These are phyloP conservation scores for Tulasnella sp. DNA, from an alignment of 768 basidiomycete species.

Conservation along the genomic window DNA sequence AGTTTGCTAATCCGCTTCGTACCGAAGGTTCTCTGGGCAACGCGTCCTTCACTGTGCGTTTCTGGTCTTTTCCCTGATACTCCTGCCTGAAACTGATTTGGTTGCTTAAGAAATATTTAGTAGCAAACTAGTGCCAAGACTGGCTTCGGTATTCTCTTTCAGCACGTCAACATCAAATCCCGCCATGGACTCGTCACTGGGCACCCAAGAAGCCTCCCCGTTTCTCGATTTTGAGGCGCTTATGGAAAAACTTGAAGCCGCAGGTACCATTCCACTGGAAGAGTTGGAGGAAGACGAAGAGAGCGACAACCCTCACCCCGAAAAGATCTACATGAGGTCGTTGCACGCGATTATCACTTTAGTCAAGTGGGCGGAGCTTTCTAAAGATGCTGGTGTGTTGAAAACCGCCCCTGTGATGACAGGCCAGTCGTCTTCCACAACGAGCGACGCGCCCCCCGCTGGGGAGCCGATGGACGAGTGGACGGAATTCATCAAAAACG, in stretches of 20 bases:
- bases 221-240: not conserved
- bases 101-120: not conserved
- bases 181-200: not conserved
- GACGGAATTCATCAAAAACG: not conserved
- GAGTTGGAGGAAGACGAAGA: not conserved
- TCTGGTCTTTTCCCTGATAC: not conserved
- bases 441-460: not conserved
- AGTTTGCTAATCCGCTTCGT: not conserved
- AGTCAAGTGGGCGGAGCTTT: not conserved
- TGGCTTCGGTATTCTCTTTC: not conserved
- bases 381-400: not conserved
- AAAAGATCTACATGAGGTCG: not conserved
- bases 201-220: not conserved
- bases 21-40: not conserved
- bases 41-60: not conserved
- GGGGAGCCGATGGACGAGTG: not conserved
- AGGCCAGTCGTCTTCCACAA: not conserved
- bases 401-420: not conserved
- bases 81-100: not conserved
- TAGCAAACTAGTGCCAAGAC: not conserved
- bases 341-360: not conserved
- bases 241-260: not conserved
- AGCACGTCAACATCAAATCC: not conserved
- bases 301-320: not conserved
- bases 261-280: not conserved